phyloP scores from a whole-genome alignment of 371 early-diverging fungal species.

The Haplosporangium sp. region DNA sequence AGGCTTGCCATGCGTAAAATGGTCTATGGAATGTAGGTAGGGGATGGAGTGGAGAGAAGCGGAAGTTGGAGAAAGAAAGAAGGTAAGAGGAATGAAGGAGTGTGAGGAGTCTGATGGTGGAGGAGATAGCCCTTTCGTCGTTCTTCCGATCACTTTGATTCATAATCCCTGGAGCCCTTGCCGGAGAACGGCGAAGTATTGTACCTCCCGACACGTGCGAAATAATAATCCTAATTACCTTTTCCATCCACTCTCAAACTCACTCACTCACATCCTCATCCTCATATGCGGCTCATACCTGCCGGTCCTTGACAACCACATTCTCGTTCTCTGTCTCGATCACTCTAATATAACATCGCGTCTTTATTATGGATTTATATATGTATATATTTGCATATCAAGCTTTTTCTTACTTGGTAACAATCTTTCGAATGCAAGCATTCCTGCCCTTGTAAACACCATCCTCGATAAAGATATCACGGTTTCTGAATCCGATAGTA shows the following conservation, averaged over 20 bases:
- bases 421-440: slow-evolving; percentile 68
- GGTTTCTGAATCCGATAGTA: slow-evolving; percentile 74
- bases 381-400: not conserved
- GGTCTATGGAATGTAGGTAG: not conserved
- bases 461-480: slow-evolving; percentile 76
- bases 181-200: too few relatives aligned
- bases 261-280: too few relatives aligned
- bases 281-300: too few relatives aligned
- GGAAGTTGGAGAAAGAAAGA: not conserved
- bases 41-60: not conserved
- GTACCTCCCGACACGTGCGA: too few relatives aligned
- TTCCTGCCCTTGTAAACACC: slow-evolving; percentile 81
- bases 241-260: too few relatives aligned
- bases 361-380: not conserved
- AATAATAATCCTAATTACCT: too few relatives aligned
- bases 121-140: not conserved
- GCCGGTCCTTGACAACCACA: too few relatives aligned
- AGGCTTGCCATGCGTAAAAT: slow-evolving; percentile 23
- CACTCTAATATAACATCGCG: not conserved
- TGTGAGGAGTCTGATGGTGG: not conserved
- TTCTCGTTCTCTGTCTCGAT: too few relatives aligned
- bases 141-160: too few relatives aligned
- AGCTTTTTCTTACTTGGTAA: slow-evolving; percentile 28
- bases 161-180: too few relatives aligned
- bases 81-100: not conserved